Percentiles rank a stretch among this genome's conserved stretches.
Evolutionary conservation across 2,329 filamentous ascomycete species (phyloP).

Genomic region (Aotearoamyces nothofagi): DNA sequence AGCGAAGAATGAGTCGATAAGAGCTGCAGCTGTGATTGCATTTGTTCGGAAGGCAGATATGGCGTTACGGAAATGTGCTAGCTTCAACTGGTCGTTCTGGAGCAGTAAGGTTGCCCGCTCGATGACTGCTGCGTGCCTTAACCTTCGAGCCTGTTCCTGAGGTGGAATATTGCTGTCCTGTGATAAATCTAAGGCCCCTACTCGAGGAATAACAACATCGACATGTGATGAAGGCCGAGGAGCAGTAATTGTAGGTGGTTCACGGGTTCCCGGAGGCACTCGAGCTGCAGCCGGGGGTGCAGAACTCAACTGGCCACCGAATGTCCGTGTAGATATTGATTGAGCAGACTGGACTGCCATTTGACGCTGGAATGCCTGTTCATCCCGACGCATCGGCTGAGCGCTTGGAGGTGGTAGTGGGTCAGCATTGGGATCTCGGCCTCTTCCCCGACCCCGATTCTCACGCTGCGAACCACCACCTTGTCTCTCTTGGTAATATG

Average conservation of each 20-base stretch:
- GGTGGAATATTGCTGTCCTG: slow-evolving; percentile 44
- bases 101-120: slow-evolving; percentile 74
- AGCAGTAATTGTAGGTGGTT: slow-evolving; percentile 6
- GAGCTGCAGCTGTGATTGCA: slow-evolving; percentile 52
- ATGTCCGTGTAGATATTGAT: slow-evolving; percentile 62
- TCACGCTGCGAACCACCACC: slow-evolving; percentile 28
- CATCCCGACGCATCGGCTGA: slow-evolving; percentile 69
- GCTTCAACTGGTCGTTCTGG: slow-evolving; percentile 58
- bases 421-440: slow-evolving; percentile 78
- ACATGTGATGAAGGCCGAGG: slow-evolving; percentile 10
- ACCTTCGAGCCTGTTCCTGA: slow-evolving; percentile 65
- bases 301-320: slow-evolving; percentile 65
- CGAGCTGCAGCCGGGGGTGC: slow-evolving; percentile 22
- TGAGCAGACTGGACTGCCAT: slow-evolving; percentile 84
- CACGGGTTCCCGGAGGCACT: slow-evolving; percentile 3
- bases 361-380: slow-evolving; percentile 82
- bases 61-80: slow-evolving; percentile 61
- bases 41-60: slow-evolving; percentile 67
- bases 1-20: slow-evolving; percentile 78
- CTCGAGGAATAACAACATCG: slow-evolving; percentile 6
- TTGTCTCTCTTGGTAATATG: slow-evolving; percentile 45
- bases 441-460: slow-evolving; percentile 38
- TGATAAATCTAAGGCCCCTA: slow-evolving; percentile 10
- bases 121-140: slow-evolving; percentile 72
- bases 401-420: slow-evolving; percentile 61